Base-by-base conservation (phyloP, 2,329 filamentous ascomycete species). In the Pseudogymnoascus sp. region DNA sequence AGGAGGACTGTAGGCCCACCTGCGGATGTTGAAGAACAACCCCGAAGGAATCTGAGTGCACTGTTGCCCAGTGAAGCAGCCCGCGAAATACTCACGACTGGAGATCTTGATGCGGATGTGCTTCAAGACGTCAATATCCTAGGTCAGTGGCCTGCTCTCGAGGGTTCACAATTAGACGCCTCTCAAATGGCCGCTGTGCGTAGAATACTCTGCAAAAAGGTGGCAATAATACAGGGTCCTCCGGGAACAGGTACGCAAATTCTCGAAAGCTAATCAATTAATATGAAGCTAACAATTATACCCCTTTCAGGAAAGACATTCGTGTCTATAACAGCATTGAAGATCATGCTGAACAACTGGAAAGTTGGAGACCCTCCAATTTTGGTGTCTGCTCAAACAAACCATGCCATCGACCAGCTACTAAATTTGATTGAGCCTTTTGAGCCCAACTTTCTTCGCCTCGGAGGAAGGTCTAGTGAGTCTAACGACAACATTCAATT, bases 371-470 rank as follows among this genome's bases (percentile, higher is more conserved):
- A 87, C 64, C 81, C 86, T 7, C 90, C 90, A 0, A 86, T 97
- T 31, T 80, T 96, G 18, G 80, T 96, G 3, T 83, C 91, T 0
- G 91, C 91, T 6, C 91, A 96, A 69, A 97, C 92, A 0, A 97
- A 97, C 65, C 91, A 96, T 74, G 92, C 92, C 0, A 77, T 96
- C 0, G 92, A 97, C 69, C 92, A 96, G 71, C 78, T 97, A 0
- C 78, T 96, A 0, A 72, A 70, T 36, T 70, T 73, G 51, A 65
- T 74, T 14, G 34, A 69, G 10, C 47, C 57, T 5, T 88, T 88
- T 68, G 86, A 88, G 68, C 73, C 76, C 0, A 80, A 84, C 1
- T 86, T 92, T 64, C 76, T 88, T 60, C 82, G 87, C 7, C 75
- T 90, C 8, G 76, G 79, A 8, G 69, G 71, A 6, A 63, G 71